A percentile compares a stretch with the other conserved stretches of the same genome.
Conservation (phyloP, 768 basidiomycete species). For the Phaeotremella fagi region DNA sequence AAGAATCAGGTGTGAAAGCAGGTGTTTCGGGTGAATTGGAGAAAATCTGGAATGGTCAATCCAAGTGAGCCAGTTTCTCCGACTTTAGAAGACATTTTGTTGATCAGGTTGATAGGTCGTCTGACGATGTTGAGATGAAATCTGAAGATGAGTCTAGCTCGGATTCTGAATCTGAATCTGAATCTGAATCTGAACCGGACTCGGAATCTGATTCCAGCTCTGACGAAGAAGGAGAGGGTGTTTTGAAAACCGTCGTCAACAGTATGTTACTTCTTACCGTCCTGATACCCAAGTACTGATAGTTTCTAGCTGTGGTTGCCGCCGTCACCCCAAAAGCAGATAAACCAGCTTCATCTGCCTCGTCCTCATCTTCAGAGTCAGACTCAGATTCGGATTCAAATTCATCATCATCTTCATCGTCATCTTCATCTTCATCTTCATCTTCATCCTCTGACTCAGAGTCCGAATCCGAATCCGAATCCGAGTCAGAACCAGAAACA, state of each 20-base stretch:
- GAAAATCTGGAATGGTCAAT: slow-evolving; percentile 25
- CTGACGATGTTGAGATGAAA: slow-evolving; percentile 29
- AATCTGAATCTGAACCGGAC: slow-evolving; percentile 1
- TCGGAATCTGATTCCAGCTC: slow-evolving; percentile 9
- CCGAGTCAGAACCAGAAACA: slow-evolving; percentile 10
- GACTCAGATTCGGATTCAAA: slow-evolving; percentile 7
- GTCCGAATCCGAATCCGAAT: slow-evolving; percentile 25
- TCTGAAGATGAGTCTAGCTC: slow-evolving; percentile 14
- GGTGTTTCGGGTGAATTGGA: slow-evolving; percentile 14
- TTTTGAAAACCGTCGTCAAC: slow-evolving; percentile 8
- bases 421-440: slow-evolving; percentile 1
- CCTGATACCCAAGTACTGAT: too few relatives aligned
- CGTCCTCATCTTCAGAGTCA: slow-evolving; percentile 4
- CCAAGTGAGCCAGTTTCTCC: too few relatives aligned
- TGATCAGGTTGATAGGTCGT: slow-evolving; percentile 1
- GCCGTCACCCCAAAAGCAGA: too few relatives aligned
- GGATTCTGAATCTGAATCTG: not conserved
- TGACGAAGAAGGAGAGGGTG: slow-evolving; percentile 11
- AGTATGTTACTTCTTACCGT: not conserved
- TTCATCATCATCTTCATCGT: slow-evolving; percentile 4
- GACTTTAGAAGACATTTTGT: too few relatives aligned
- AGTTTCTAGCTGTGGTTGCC: too few relatives aligned
- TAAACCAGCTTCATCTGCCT: not conserved
- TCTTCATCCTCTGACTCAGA: slow-evolving; percentile 16
- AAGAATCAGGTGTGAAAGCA: slow-evolving; percentile 27